These are phyloP conservation scores for Actinomucor elegans DNA, from an alignment of 371 early-diverging fungal species.

Conservation along the genomic window DNA sequence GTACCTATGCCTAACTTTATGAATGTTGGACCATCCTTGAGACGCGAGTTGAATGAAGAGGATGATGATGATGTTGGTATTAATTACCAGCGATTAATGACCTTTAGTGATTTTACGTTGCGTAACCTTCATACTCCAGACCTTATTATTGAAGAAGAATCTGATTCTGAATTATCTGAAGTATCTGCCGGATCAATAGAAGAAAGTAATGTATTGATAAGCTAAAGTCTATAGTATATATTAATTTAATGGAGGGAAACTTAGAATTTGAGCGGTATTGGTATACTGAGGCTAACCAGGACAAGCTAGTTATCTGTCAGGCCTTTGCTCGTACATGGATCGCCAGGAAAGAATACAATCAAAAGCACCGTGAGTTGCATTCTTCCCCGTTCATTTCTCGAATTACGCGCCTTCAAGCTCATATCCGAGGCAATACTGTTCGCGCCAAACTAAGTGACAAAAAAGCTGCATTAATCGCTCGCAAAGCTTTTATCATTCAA, in stretches of 20 bases:
- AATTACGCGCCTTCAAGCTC: constrained; percentile 63
- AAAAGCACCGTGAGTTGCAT: neutral
- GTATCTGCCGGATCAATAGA: neutral
- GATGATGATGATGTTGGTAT: constrained; percentile 19
- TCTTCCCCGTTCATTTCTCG: constrained; percentile 20
- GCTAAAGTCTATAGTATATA: too few species aligned
- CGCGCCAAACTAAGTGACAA: constrained; percentile 41
- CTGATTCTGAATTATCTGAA: constrained; percentile 4
- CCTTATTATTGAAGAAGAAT: constrained; percentile 44
- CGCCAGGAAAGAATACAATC: constrained; percentile 36
- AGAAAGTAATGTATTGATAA: too few species aligned
- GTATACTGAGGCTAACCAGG: constrained; percentile 25
- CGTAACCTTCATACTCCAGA: constrained; percentile 30
- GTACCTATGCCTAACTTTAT: constrained; percentile 83
- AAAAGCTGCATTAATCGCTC: constrained; percentile 10
- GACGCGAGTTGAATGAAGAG: constrained; percentile 57
- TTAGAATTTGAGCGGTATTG: constrained; percentile 18
- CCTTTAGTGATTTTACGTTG: neutral
- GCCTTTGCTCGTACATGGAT: constrained; percentile 56
- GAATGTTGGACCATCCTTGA: constrained; percentile 71
- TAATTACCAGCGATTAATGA: neutral
- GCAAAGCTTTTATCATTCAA: constrained; percentile 37
- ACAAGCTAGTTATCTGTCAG: constrained; percentile 54
- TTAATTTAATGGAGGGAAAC: too few species aligned
- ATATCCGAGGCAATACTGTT: constrained; percentile 58